Evolutionary conservation across 257 asterid genomes (phyloP).

Genomic region (Datura wrightii): DNA sequence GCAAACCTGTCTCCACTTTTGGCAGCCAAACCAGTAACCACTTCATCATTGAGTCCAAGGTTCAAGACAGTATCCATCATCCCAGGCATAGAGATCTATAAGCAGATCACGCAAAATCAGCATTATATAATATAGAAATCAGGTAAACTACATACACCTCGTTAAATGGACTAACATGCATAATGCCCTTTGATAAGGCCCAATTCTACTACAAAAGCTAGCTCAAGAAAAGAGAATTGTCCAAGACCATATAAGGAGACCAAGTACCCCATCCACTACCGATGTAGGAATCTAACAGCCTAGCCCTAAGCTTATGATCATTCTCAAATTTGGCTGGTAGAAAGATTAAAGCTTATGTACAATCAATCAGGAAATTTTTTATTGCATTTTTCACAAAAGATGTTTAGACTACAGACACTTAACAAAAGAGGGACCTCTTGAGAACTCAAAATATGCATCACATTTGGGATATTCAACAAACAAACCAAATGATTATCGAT

Average conservation of each 20-base stretch:
- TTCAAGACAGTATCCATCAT: slow-evolving; percentile 99
- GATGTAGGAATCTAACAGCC: not conserved
- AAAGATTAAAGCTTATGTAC: not conserved
- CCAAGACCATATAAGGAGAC: not conserved
- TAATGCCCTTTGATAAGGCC: not conserved
- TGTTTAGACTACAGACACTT: not conserved
- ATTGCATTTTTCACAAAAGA: not conserved
- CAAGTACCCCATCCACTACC: not conserved
- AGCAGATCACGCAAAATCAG: not conserved
- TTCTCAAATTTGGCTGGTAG: not conserved
- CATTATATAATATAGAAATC: not conserved
- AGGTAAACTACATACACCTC: not conserved
- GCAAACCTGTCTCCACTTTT: slow-evolving; percentile 97
- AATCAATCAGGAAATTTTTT: not conserved
- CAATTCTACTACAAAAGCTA: not conserved
- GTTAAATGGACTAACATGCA: not conserved
- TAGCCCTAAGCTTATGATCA: not conserved
- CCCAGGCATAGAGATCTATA: slow-evolving; percentile 95
- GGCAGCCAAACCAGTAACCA: slow-evolving; percentile 79
- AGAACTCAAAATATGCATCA: not conserved
- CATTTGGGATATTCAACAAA: not conserved
- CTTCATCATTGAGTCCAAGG: slow-evolving; percentile 89
- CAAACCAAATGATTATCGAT: not conserved
- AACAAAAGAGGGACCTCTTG: not conserved
- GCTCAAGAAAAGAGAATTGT: not conserved